phyloP scores from a whole-genome alignment of 768 basidiomycete species.

The Russula brevipes region DNA sequence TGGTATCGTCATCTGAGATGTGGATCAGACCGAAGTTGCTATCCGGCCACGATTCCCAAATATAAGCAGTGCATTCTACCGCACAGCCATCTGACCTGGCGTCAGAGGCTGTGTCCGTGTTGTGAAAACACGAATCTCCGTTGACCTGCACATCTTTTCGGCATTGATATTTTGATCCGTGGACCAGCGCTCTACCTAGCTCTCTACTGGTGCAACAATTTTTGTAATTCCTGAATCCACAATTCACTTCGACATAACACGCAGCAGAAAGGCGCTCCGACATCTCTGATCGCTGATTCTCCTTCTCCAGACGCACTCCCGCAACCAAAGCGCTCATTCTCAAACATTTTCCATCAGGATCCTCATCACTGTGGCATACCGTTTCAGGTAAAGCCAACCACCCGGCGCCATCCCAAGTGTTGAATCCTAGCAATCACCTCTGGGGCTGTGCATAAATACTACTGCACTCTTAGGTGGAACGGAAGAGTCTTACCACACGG shows the following conservation, averaged over 20 bases:
- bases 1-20: background rate
- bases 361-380: background rate
- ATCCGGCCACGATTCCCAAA: background rate
- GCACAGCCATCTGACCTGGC: background rate
- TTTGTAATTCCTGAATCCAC: background rate
- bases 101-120: constrained; percentile 2
- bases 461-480: background rate
- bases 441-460: background rate
- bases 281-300: constrained; percentile 13
- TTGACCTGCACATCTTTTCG: background rate
- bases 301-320: background rate
- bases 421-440: background rate
- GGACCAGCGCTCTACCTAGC: background rate
- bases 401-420: background rate
- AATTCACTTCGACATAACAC: background rate
- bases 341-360: background rate
- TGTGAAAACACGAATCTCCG: background rate
- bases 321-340: background rate
- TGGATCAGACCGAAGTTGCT: background rate
- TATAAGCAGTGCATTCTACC: background rate
- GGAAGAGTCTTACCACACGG: too few species aligned
- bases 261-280: background rate
- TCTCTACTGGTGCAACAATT: background rate
- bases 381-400: background rate
- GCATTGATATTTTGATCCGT: background rate